Percentiles rank a stretch among this genome's conserved stretches.
Conservation (phyloP, 2,329 filamentous ascomycete genomes). For the Aphanoascus verrucosus region DNA sequence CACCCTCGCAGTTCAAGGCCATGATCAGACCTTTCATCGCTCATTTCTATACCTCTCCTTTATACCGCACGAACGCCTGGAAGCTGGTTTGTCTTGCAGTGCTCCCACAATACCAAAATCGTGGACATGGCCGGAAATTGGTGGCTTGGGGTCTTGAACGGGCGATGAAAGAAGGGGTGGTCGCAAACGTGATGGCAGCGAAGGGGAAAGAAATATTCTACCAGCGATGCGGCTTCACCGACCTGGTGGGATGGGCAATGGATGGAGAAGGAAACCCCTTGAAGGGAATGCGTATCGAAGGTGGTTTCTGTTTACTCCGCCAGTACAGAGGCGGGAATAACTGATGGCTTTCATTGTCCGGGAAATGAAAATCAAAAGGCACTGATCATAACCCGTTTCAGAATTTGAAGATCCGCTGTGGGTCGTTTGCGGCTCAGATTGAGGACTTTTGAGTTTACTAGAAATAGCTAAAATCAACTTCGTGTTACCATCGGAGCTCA, state of each 20-base stretch:
- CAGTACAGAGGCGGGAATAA: neutral
- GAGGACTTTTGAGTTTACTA: neutral
- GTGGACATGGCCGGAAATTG: conserved; percentile 2
- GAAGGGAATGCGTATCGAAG: conserved; percentile 1
- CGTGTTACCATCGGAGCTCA: neutral
- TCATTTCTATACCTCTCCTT: conserved; percentile 1
- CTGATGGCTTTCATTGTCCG: neutral
- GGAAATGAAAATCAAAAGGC: too few species aligned
- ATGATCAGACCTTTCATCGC: neutral
- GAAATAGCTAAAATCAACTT: neutral
- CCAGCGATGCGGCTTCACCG: conserved; percentile 10
- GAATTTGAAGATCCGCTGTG: too few species aligned
- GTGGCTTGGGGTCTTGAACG: neutral
- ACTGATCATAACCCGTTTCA: too few species aligned
- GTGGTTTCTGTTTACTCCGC: conserved; percentile 10
- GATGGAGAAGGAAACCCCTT: conserved; percentile 11
- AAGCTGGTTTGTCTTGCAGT: neutral
- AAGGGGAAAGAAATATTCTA: conserved; percentile 12
- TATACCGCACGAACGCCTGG: neutral
- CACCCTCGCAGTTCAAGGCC: neutral
- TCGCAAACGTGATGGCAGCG: conserved; percentile 2
- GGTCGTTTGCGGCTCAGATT: too few species aligned
- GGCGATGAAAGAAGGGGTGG: conserved; percentile 1
- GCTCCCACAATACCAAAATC: conserved; percentile 5
- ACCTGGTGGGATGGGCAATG: conserved; percentile 10